phyloP scores from a whole-genome alignment of 257 asterid genomes.

The Solanum arcanum region DNA sequence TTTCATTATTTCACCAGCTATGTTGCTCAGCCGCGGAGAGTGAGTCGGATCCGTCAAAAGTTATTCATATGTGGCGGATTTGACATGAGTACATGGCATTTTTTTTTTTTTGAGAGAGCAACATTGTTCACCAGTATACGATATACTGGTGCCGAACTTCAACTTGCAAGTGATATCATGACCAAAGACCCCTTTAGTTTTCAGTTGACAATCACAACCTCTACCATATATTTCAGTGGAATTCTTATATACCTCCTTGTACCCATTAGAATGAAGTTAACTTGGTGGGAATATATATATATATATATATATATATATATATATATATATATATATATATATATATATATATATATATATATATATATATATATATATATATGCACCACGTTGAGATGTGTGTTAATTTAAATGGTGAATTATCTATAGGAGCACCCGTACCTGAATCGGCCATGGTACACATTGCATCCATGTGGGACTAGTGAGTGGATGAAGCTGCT shows the following conservation, averaged over 20 bases:
- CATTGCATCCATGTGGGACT: slow-evolving; percentile 85
- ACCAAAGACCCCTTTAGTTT: not conserved
- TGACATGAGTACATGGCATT: not conserved
- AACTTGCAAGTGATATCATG: not conserved
- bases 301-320: too few species aligned
- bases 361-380: too few species aligned
- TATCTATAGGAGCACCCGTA: slow-evolving; percentile 59
- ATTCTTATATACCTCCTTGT: not conserved
- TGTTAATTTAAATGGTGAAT: not conserved
- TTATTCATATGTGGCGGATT: not conserved
- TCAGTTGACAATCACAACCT: not conserved
- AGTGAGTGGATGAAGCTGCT: slow-evolving; percentile 88
- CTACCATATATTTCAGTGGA: not conserved
- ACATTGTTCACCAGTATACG: not conserved
- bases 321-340: too few species aligned
- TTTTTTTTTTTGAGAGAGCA: not conserved
- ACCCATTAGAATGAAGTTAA: not conserved
- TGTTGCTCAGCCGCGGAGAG: not conserved
- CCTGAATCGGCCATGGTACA: slow-evolving; percentile 73
- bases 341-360: not conserved
- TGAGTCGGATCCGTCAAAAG: not conserved
- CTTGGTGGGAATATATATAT: not conserved
- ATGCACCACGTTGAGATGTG: not conserved
- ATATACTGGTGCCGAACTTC: not conserved
- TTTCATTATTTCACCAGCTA: not conserved